These are phyloP conservation scores for Fusarium sp. DNA, from an alignment of 2,329 filamentous ascomycete species.

Conservation along the genomic window DNA sequence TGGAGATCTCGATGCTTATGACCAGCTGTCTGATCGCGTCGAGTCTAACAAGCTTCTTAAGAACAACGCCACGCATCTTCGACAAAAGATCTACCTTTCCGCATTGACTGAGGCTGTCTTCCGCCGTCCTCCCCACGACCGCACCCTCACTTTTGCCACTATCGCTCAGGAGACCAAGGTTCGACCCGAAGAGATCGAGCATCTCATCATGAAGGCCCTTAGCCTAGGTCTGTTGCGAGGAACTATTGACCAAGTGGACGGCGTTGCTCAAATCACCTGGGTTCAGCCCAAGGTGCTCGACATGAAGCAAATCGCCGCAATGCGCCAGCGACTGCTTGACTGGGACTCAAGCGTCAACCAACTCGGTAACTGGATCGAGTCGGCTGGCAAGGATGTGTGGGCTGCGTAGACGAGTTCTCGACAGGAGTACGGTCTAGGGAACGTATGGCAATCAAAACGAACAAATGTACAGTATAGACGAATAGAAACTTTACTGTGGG, in stretches of 20 bases:
- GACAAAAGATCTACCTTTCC: constrained; percentile 98
- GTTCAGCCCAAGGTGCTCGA: constrained; percentile 98
- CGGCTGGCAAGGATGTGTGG: constrained; percentile 94
- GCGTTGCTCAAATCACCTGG: constrained; percentile 96
- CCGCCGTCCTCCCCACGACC: constrained; percentile 92
- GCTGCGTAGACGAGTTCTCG: constrained; percentile 67
- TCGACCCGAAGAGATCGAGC: constrained; percentile 90
- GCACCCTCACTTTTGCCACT: constrained; percentile 89
- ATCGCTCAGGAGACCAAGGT: constrained; percentile 96
- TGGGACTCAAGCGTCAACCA: constrained; percentile 98
- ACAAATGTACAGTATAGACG: constrained; percentile 44
- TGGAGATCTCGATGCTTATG: constrained; percentile 89
- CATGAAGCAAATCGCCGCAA: constrained; percentile 92
- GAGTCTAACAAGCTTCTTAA: constrained; percentile 81
- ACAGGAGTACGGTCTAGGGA: neutral
- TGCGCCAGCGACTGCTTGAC: constrained; percentile 87
- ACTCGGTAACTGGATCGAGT: constrained; percentile 96
- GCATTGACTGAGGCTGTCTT: constrained; percentile 97
- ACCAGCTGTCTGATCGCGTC: constrained; percentile 83
- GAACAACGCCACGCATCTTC: constrained; percentile 83
- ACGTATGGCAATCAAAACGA: constrained; percentile 28
- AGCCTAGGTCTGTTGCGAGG: constrained; percentile 90
- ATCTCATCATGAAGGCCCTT: constrained; percentile 98
- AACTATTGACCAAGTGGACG: constrained; percentile 95
- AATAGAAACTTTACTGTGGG: constrained; percentile 40